Evolutionary conservation across 1,284 basidiomycete genomes (phyloP).

Genomic region (Puccinia coronata): DNA sequence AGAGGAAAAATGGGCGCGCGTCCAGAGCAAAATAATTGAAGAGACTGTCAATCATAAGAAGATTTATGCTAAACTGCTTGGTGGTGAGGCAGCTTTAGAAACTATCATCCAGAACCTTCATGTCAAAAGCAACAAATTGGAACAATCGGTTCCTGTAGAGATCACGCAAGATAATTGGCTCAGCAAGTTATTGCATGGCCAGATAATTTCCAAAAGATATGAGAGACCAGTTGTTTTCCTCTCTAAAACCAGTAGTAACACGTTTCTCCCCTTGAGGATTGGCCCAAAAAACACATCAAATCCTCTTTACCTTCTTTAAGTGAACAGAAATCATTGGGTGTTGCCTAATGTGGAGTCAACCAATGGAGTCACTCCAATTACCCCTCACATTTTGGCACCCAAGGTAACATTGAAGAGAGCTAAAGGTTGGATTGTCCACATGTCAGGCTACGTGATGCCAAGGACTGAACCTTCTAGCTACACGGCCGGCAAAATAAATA

Average conservation of each 20-base stretch:
- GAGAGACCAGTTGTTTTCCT: slow-evolving; percentile 2
- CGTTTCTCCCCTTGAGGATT: neutral
- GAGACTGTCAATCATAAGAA: neutral
- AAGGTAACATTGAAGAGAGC: neutral
- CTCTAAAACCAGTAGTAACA: neutral
- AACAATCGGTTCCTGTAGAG: too few species aligned
- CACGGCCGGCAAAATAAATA: too few species aligned
- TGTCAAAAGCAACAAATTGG: neutral
- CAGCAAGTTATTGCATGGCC: neutral
- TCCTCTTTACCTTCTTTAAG: neutral
- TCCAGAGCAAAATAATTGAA: neutral
- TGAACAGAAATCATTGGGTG: neutral
- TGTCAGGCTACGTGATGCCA: too few species aligned
- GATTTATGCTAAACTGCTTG: neutral
- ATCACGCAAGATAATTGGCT: neutral
- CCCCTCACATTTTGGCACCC: neutral
- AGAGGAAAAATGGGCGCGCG: neutral
- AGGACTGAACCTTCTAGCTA: too few species aligned
- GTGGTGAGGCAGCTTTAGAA: neutral
- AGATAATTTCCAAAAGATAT: neutral
- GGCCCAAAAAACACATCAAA: neutral
- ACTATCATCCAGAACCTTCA: neutral
- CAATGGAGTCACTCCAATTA: neutral
- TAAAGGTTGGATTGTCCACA: neutral
- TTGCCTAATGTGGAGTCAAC: neutral